phyloP scores from a whole-genome alignment of 106 monocot genomes.

The Allium sativum region DNA sequence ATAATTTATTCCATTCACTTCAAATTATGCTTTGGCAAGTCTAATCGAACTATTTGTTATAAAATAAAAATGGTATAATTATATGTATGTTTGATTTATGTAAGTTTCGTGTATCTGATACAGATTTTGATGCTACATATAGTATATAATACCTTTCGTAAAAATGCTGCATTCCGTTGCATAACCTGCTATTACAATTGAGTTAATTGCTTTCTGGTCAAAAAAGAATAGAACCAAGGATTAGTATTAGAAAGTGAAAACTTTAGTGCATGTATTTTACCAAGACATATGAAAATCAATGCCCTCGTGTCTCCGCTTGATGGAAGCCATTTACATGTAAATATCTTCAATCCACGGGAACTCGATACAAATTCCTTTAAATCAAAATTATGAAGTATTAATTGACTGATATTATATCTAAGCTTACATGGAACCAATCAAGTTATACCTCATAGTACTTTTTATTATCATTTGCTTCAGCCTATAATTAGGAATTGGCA shows the following conservation, averaged over 20 bases:
- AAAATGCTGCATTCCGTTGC: conserved; percentile 56
- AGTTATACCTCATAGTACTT: too few relatives aligned
- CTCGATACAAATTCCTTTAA: conserved; percentile 40
- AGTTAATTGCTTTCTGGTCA: too few relatives aligned
- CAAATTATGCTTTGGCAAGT: conserved; percentile 33
- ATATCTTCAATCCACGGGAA: conserved; percentile 34
- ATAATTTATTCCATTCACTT: conserved; percentile 45
- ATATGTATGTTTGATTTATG: too few relatives aligned
- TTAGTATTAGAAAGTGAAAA: not conserved
- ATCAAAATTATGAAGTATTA: too few relatives aligned
- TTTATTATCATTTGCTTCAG: too few relatives aligned
- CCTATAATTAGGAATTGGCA: too few relatives aligned
- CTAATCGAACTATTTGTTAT: conserved; percentile 20
- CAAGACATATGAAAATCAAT: conserved; percentile 53
- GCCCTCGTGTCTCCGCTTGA: conserved; percentile 22
- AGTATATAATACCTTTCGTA: conserved; percentile 40
- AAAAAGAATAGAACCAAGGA: too few relatives aligned
- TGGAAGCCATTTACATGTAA: conserved; percentile 47
- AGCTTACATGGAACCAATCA: too few relatives aligned
- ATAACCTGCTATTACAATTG: conserved; percentile 41
- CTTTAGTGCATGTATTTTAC: not conserved
- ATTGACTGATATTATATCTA: too few relatives aligned
- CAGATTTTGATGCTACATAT: too few relatives aligned
- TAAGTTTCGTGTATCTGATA: too few relatives aligned
- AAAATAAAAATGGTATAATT: too few relatives aligned